Base-by-base conservation (phyloP, 176 grass and related monocot genomes). In the Carex scoparia region DNA sequence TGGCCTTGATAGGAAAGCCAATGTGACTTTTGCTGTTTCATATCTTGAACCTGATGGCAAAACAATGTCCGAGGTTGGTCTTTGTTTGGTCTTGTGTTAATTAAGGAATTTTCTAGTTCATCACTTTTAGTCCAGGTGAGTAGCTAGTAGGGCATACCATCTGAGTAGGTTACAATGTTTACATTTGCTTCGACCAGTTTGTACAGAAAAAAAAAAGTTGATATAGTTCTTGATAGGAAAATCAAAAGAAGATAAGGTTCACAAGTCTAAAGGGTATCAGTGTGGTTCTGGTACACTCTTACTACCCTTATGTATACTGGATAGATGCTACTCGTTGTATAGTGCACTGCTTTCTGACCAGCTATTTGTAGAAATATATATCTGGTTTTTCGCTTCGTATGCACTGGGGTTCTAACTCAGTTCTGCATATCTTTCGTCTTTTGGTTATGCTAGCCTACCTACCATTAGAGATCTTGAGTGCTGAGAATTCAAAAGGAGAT, bases 11-110 rank as follows among this genome's bases (percentile, higher is more conserved):
- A 65, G 81, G 61, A 66, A 66, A 42, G 81, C 81, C 37, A 83
- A 83, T 60, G 81, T 83, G 44, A 83, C 64, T 63, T 83, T 83
- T 53, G 81, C 81, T 53, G 81, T 83, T 67, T 83, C 81, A 46
- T 83, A 83, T 83, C 81, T 83, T 60, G 81, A 83, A 51, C 81
- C 81, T 8, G 81, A 83, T 66, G 81, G 81, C 62, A 83, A 83
- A 83, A 83, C 81, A 27, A 83, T 83, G 81, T 83, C 81, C 10
- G 61, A 83, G 81, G 81, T 78, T 57, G 51, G 74, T 76, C 16
- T 71, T 71, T 54, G 40, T 76, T 35, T 67, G 62, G 42, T 40
- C 46, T 76, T 40, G 38, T 40, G 3, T 40, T 40, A 40, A 40
- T 40, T 40, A 4, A 40, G 38, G 38, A 40, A 40, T 40, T 40